Conservation (phyloP, 1,284 basidiomycete species). For the Neolentinus lepideus region DNA sequence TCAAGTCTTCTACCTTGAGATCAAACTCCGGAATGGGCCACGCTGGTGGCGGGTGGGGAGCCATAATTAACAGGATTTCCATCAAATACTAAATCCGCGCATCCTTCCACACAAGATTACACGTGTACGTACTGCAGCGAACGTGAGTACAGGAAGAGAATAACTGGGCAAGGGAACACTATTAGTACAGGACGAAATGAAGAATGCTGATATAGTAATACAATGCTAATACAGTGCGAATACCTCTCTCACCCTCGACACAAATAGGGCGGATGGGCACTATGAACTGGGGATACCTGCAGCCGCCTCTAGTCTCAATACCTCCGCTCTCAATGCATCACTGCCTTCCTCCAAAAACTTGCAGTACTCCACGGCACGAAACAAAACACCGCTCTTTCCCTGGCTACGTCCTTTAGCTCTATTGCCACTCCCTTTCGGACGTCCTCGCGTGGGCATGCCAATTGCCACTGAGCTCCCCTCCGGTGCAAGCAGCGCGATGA, state of each 20-base stretch:
- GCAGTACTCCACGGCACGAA: constrained; percentile 74
- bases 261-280: not conserved
- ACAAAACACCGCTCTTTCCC: constrained; percentile 77
- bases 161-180: too few relatives aligned
- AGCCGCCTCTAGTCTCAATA: constrained; percentile 51
- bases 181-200: too few relatives aligned
- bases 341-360: constrained; percentile 69
- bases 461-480: constrained; percentile 54
- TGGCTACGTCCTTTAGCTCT: constrained; percentile 42
- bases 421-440: constrained; percentile 71
- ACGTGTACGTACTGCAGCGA: not conserved
- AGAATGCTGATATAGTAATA: too few relatives aligned
- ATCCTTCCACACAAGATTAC: not conserved
- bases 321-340: constrained; percentile 57
- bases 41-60: constrained; percentile 21
- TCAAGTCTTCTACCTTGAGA: constrained; percentile 50
- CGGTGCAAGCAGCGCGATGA: constrained; percentile 72
- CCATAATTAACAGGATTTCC: constrained; percentile 5
- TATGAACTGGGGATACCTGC: constrained; percentile 27
- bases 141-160: too few relatives aligned
- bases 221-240: too few relatives aligned
- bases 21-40: constrained; percentile 53
- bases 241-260: too few relatives aligned
- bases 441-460: constrained; percentile 68
- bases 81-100: not conserved